phyloP scores from a whole-genome alignment of 1,139 yeast species.

The Sugiyamaella castrensis region DNA sequence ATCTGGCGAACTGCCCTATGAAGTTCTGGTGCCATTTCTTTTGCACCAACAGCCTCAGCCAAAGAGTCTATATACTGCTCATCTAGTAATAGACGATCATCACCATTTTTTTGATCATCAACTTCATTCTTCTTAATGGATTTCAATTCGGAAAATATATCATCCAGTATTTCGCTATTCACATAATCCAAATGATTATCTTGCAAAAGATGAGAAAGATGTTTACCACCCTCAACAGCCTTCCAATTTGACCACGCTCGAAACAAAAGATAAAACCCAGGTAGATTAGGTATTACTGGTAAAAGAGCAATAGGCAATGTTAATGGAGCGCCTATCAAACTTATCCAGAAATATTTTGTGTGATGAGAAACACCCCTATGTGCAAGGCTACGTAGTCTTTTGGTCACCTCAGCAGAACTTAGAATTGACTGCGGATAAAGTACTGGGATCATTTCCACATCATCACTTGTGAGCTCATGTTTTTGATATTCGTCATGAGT shows the following conservation, averaged over 20 bases:
- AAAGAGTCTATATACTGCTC: conserved; percentile 27
- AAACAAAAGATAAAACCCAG: conserved; percentile 83
- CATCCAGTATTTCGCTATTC: conserved; percentile 22
- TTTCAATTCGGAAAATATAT: conserved; percentile 18
- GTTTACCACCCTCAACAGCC: conserved; percentile 74
- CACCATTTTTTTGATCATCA: conserved; percentile 1
- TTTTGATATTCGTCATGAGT: conserved; percentile 16
- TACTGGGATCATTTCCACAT: conserved; percentile 27
- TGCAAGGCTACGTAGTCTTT: conserved; percentile 35
- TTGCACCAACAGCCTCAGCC: conserved; percentile 26
- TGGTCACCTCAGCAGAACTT: conserved; percentile 23
- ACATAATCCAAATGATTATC: conserved; percentile 28
- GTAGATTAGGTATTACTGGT: conserved; percentile 93
- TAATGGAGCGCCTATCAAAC: conserved; percentile 67
- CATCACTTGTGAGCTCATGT: conserved; percentile 16
- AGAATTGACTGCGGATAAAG: conserved; percentile 31
- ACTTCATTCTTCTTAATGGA: not conserved
- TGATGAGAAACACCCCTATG: conserved; percentile 44
- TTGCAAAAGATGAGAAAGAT: conserved; percentile 52
- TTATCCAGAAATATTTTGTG: conserved; percentile 43
- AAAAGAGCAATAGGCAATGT: conserved; percentile 76
- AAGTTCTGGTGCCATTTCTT: conserved; percentile 30
- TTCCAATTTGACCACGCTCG: conserved; percentile 82
- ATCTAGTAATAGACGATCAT: conserved; percentile 21
- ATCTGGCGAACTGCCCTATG: conserved; percentile 31